Evolutionary conservation across 768 basidiomycete genomes (phyloP), one percentile per base, ranked within the genome.

Genomic region (Mrakia hoshinonis): DNA sequence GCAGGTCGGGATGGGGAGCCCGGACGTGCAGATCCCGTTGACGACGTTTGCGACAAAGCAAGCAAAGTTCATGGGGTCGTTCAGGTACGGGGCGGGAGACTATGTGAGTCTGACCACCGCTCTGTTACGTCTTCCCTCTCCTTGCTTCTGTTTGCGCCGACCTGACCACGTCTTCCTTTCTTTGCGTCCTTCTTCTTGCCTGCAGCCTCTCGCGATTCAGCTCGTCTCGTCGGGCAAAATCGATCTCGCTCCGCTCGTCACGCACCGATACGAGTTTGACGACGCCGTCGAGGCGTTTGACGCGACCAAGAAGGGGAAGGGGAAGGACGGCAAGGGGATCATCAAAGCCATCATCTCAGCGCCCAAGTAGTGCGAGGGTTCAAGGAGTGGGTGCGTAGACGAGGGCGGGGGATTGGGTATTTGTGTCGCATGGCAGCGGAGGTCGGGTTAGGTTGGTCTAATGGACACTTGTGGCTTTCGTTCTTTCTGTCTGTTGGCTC

Each of bases 211-310:
- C 71, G 89, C 92, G 20, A 89, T 98, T 75, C 85, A 88, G 60
- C 85, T 97, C 52, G 92, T 87, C 61, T 83, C 89, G 13, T 84
- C 85, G 74, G 91, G 91, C 64, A 88, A 86, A 77, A 85, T 97
- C 74, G 85, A 96, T 79, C 83, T 97, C 68, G 90, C 89, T 78
- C 87, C 93, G 1, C 83, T 98, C 43, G 87, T 96, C 74, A 91
- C 92, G 24, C 93, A 97, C 79, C 84, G 90, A 85, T 92, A 85
- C 81, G 77, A 83, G 46, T 97, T 97, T 78, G 83, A 87, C 49
- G 83, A 92, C 15, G 91, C 92, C 61, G 80, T 85, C 29, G 81
- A 82, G 63, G 95, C 93, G 2, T 96, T 97, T 84, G 81, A 89
- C 69, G 86, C 88, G 18, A 96, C 89, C 47, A 85, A 86, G 71